phyloP scores from a whole-genome alignment of 768 basidiomycete genomes.

The Tremella fuciformis region DNA sequence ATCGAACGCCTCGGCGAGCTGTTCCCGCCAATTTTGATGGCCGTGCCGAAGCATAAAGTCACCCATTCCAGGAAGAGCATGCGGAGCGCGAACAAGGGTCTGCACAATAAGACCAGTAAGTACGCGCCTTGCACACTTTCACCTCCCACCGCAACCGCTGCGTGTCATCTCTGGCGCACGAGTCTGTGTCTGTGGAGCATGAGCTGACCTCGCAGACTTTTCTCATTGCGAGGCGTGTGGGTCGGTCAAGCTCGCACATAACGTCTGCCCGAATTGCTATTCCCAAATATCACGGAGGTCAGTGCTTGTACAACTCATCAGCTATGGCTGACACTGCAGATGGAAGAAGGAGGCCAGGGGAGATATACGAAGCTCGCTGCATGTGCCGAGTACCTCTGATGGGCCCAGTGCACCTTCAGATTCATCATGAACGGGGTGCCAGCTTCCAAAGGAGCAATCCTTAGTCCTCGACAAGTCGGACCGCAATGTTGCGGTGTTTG shows the following conservation, averaged over 20 bases:
- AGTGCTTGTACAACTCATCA: slow-evolving; percentile 10
- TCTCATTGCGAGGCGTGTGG: slow-evolving; percentile 90
- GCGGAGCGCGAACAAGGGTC: slow-evolving; percentile 87
- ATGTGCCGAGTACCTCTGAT: not conserved
- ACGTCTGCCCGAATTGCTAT: slow-evolving; percentile 80
- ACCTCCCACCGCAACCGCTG: not conserved
- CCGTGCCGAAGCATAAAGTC: slow-evolving; percentile 89
- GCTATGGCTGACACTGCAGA: slow-evolving; percentile 26
- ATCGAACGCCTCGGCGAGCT: slow-evolving; percentile 64
- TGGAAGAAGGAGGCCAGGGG: slow-evolving; percentile 41
- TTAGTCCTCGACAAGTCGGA: too few species aligned
- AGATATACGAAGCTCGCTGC: slow-evolving; percentile 8
- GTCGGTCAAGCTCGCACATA: slow-evolving; percentile 78
- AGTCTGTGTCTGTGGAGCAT: too few species aligned
- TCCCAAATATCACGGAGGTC: slow-evolving; percentile 65
- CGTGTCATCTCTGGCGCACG: slow-evolving; percentile 9
- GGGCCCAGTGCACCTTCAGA: not conserved
- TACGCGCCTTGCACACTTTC: slow-evolving; percentile 6
- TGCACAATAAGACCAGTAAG: slow-evolving; percentile 89
- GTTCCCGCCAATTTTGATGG: slow-evolving; percentile 80
- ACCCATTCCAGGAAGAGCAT: slow-evolving; percentile 94
- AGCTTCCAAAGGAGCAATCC: too few species aligned
- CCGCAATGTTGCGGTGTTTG: too few species aligned
- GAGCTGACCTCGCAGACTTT: slow-evolving; percentile 62
- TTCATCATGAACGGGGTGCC: too few species aligned